Percentiles rank a stretch among this genome's conserved stretches.
phyloP scores from a whole-genome alignment of 1,139 yeast genomes.

The Geotrichum macrosporum region DNA sequence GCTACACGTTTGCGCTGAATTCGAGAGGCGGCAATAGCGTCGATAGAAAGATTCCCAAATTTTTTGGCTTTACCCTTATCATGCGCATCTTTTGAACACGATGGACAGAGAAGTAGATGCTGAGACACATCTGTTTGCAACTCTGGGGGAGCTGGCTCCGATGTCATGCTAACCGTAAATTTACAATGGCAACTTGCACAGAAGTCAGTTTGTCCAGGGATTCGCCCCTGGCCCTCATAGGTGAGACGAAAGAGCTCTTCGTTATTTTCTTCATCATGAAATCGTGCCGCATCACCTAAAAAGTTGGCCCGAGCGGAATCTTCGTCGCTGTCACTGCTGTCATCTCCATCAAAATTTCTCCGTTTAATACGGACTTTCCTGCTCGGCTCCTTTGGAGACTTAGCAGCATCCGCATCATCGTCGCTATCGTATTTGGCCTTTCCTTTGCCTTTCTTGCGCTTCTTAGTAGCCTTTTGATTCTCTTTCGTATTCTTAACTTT shows the following conservation, averaged over 20 bases:
- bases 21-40: slow-evolving; percentile 58
- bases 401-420: slow-evolving; percentile 3
- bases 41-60: slow-evolving; percentile 29
- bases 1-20: slow-evolving; percentile 75
- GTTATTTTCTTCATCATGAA: slow-evolving; percentile 28
- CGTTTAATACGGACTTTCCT: neutral
- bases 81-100: slow-evolving; percentile 50
- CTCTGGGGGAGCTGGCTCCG: slow-evolving; percentile 20
- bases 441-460: neutral
- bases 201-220: slow-evolving; percentile 31
- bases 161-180: slow-evolving; percentile 20
- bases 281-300: neutral
- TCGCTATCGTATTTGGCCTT: neutral
- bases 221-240: slow-evolving; percentile 23
- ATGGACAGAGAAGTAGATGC: slow-evolving; percentile 49
- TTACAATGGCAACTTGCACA: slow-evolving; percentile 31
- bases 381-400: neutral
- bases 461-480: neutral
- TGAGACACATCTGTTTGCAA: slow-evolving; percentile 12
- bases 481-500: neutral
- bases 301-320: slow-evolving; percentile 6
- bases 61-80: slow-evolving; percentile 41
- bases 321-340: too few species aligned
- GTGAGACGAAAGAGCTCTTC: slow-evolving; percentile 22
- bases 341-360: slow-evolving; percentile 13